Evolutionary conservation across 2,329 filamentous ascomycete genomes (phyloP), one percentile per base, ranked within the genome.

Genomic region (Cladorrhinum sp.): DNA sequence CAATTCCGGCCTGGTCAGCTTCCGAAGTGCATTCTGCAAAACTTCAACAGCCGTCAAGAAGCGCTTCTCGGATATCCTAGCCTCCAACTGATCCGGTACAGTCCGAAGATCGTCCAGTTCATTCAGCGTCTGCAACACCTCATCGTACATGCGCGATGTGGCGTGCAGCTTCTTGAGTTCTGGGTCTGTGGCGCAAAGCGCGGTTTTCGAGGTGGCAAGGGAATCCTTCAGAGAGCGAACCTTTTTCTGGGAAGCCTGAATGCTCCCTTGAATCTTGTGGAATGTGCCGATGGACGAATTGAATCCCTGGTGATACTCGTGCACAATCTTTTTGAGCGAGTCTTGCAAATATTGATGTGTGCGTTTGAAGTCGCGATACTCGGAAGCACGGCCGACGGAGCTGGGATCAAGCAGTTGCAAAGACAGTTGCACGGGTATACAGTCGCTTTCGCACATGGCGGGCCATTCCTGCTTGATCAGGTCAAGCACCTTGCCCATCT

Each of bases 281-380:
- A 98, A 99, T 20, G 94, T 98, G 74, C 94, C 95, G 65, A 99
- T 98, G 55, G 94, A 97, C 75, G 92, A 96, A 77, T 98, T 99
- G 82, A 99, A 99, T 52, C 95, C 96, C 75, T 99, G 95, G 72
- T 99, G 94, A 72, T 99, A 94, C 77, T 99, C 94, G 74, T 99
- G 96, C 24, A 99, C 95, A 69, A 99, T 96, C 33, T 88, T 87
- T 75, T 96, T 97, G 60, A 99, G 81, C 9, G 94, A 93, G 68
- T 89, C 89, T 73, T 99, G 93, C n/a, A 99, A 84, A 72, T 95
- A 91, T 66, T 86, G 82, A 73, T 97, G 91, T 52, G 91, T 92
- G 66, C 89, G 81, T 71, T 90, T 83, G 73, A 99, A 99, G 67
- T 91, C 88, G 64, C 83, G 84, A 73, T 96, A 94, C 69, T 96